phyloP scores from a whole-genome alignment of 2,329 filamentous ascomycete species.

The Pseudogymnoascus sp. region DNA sequence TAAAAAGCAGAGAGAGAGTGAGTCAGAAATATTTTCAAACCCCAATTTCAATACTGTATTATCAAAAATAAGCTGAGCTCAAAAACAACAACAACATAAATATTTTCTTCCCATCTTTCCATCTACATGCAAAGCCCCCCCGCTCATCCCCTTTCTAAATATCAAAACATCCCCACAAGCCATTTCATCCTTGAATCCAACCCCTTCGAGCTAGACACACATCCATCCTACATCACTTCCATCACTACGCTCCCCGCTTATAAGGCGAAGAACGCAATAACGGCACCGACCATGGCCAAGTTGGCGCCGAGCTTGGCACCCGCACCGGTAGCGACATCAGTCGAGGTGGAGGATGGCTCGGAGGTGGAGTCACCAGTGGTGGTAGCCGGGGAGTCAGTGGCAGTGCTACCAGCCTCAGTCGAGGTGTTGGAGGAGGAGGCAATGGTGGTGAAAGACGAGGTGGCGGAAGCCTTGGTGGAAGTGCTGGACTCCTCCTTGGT shows the following conservation, averaged over 20 bases:
- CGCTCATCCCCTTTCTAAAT: not conserved
- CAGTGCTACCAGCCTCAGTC: too few species aligned
- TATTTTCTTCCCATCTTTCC: not conserved
- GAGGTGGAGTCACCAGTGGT: not conserved
- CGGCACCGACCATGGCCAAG: conserved; percentile 14
- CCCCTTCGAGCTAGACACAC: too few species aligned
- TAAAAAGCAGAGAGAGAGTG: too few species aligned
- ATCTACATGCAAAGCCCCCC: not conserved
- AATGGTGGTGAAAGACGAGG: too few species aligned
- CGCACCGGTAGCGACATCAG: too few species aligned
- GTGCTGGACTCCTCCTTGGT: not conserved
- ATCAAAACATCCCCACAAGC: not conserved
- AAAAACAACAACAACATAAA: not conserved
- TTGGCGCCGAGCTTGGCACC: conserved; percentile 7
- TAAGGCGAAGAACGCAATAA: conserved; percentile 17
- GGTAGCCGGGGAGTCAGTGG: not conserved
- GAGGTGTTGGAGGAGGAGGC: not conserved
- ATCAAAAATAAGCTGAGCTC: not conserved
- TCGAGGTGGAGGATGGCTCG: too few species aligned
- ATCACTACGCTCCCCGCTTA: conserved; percentile 15
- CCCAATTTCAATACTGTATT: too few species aligned
- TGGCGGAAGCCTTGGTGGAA: too few species aligned
- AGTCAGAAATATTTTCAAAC: too few species aligned
- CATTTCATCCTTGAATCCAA: not conserved
- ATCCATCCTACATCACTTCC: not conserved